Conservation (phyloP, 768 basidiomycete genomes). For the Boletus vermiculosoides region DNA sequence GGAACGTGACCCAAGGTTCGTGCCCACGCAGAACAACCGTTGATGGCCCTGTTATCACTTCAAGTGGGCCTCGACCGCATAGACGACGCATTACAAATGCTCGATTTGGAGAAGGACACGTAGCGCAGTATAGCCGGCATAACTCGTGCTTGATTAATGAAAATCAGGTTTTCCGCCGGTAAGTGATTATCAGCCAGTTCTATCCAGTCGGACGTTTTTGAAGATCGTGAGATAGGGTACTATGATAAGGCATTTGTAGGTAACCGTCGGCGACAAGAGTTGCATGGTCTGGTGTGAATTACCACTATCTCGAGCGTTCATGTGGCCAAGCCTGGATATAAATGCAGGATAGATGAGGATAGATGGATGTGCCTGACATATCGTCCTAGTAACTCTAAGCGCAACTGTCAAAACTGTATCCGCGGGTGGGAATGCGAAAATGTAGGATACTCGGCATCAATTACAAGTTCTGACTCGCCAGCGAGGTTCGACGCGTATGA, state of each 20-base stretch:
- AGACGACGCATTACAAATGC: slow-evolving; percentile 35
- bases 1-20: neutral
- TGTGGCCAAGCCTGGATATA: neutral
- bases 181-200: neutral
- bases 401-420: neutral
- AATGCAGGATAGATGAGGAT: neutral
- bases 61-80: slow-evolving; percentile 51
- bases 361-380: neutral
- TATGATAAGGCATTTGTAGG: neutral
- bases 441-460: neutral
- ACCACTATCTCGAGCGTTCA: neutral
- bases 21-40: slow-evolving; percentile 24
- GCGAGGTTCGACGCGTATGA: neutral
- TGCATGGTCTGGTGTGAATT: neutral
- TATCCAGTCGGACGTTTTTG: slow-evolving; percentile 1
- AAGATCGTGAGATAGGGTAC: slow-evolving; percentile 5
- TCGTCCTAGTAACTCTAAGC: neutral
- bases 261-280: no score
- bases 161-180: neutral
- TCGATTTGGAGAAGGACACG: slow-evolving; percentile 3
- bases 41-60: slow-evolving; percentile 38
- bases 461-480: neutral
- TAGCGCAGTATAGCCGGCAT: neutral
- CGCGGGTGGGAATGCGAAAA: neutral
- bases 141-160: slow-evolving; percentile 12